Percentiles rank a stretch among this genome's conserved stretches.
phyloP scores from a whole-genome alignment of 768 basidiomycete genomes.

The Xanthoconium stramineum region DNA sequence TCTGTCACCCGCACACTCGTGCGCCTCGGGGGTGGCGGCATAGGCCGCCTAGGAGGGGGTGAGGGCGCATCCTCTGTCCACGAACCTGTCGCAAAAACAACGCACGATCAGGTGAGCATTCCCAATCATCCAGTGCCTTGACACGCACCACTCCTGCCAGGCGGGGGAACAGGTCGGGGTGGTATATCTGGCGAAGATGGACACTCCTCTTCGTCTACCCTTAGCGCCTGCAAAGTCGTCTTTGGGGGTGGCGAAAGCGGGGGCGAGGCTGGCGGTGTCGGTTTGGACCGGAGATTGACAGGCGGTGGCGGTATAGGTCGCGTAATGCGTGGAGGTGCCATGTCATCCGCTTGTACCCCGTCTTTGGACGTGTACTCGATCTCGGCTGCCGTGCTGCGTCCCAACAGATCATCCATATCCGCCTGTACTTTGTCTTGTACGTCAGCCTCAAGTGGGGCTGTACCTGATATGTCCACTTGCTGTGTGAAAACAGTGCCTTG shows the following conservation, averaged over 20 bases:
- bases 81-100: conserved; percentile 6
- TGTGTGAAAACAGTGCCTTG: conserved; percentile 1
- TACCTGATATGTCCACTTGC: neutral
- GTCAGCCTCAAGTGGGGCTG: neutral
- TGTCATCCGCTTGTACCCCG: conserved; percentile 24
- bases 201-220: conserved; percentile 21
- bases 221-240: conserved; percentile 9
- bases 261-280: conserved; percentile 16
- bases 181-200: conserved; percentile 30
- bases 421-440: neutral
- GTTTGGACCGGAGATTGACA: conserved; percentile 23
- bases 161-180: conserved; percentile 30
- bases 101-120: conserved; percentile 1
- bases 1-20: conserved; percentile 18
- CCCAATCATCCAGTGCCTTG: neutral
- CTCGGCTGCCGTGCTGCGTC: neutral
- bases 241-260: conserved; percentile 14
- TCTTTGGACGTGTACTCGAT: conserved; percentile 8
- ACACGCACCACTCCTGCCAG: conserved; percentile 28
- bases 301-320: conserved; percentile 34
- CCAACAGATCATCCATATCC: neutral
- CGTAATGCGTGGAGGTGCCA: conserved; percentile 31
- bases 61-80: conserved; percentile 11
- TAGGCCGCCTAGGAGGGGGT: conserved; percentile 14
- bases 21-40: conserved; percentile 25